These are phyloP conservation scores for Telfairia occidentalis DNA, from an alignment of 331 rosid genomes.

Conservation along the genomic window DNA sequence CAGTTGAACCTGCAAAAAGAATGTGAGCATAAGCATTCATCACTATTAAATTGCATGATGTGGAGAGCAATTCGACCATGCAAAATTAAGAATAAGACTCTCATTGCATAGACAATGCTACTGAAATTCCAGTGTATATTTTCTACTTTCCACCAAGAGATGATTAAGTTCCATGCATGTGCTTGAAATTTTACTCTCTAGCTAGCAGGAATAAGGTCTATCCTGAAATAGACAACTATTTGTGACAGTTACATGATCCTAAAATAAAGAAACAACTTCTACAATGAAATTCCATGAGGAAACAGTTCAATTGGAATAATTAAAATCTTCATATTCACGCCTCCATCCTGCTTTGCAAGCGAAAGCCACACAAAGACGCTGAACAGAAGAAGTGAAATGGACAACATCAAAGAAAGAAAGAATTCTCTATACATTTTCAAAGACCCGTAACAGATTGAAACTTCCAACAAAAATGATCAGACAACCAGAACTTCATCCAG, in stretches of 20 bases:
- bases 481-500: neutral
- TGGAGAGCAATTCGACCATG: neutral
- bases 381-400: neutral
- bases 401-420: neutral
- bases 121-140: neutral
- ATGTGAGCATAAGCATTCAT: neutral
- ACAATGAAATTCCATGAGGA: neutral
- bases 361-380: neutral
- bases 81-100: neutral
- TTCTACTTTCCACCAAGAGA: neutral
- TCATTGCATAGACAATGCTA: neutral
- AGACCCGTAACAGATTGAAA: neutral
- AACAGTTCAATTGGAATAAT: neutral
- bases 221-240: neutral
- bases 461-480: neutral
- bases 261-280: neutral
- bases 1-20: constrained; percentile 57
- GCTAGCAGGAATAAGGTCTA: neutral
- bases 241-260: neutral
- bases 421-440: neutral
- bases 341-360: neutral
- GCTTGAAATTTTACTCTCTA: neutral
- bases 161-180: neutral
- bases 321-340: neutral
- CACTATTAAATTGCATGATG: neutral